Base-by-base conservation (phyloP, 768 basidiomycete genomes). In the Naematelia aurantialba region DNA sequence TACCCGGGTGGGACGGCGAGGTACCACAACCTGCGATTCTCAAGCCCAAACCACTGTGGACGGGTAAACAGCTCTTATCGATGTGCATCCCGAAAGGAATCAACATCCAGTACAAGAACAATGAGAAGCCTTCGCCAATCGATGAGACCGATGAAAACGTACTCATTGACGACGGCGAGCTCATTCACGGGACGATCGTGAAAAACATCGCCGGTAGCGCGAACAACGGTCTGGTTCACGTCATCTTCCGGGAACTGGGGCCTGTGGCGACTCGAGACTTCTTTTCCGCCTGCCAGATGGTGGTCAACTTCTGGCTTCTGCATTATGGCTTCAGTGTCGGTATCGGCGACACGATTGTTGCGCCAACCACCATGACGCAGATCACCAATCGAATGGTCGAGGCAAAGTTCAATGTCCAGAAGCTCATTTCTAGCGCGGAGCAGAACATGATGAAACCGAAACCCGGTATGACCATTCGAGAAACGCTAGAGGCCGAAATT, bases 261-360 rank as follows among this genome's bases (percentile, higher is more conserved):
- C 91, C 91, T 1, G 91, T 94, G 70, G 87, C 88, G 17, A 91
- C 91, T 5, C 83, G 89, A 27, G 84, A 85, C 61, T 85, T 97
- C 42, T 97, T 98, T 80, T 91, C 89, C 8, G 93, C 92, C 19
- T 81, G 94, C 1, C 96, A 99, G 72, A 88, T 84, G 81, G 86
- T 98, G 56, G 91, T 98, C 79, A 97, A 99, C 78, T 98, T 85
- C 77, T 99, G 94, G 94, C 83, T 98, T 5, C 90, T 98, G 81
- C 96, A 99, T 79, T 93, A 93, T 62, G 94, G 96, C 34, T 99
- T 98, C 83, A 91, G 89, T 67, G 98, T 98, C 70, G 96, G 96
- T 56, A 99, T 99, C 62, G 96, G 94, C 39, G 96, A 98, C 78
- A 98, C 96, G 2, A 92, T 99, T 55, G 94, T 94, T 25, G 94